Evolutionary conservation across 2,329 filamentous ascomycete species (phyloP).

Genomic region (Claviceps pazoutovae): DNA sequence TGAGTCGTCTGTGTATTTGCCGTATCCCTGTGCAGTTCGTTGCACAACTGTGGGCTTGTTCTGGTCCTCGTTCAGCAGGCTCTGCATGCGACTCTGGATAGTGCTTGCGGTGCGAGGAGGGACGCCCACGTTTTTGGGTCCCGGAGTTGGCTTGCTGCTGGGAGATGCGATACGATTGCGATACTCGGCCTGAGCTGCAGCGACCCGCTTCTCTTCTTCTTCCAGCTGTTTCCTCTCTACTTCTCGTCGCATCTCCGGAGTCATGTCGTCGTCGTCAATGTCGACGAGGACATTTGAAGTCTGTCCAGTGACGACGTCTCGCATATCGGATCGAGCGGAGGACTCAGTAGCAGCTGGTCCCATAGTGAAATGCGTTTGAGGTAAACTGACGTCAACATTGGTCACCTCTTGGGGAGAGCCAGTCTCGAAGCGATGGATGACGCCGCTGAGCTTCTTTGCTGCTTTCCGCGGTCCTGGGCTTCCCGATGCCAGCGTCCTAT

Average conservation of each 20-base stretch:
- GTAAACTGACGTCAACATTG: conserved; percentile 11
- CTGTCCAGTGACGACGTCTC: conserved; percentile 12
- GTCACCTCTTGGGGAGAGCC: conserved; percentile 21
- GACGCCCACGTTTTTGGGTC: conserved; percentile 42
- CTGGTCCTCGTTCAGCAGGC: conserved; percentile 65
- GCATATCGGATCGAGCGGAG: background rate
- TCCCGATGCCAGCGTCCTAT: conserved; percentile 59
- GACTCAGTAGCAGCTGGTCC: background rate
- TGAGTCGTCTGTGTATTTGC: conserved; percentile 58
- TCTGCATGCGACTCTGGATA: conserved; percentile 86
- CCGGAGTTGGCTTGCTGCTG: conserved; percentile 25
- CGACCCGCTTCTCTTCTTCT: conserved; percentile 82
- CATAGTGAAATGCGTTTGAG: conserved; percentile 14
- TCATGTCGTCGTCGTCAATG: conserved; percentile 55
- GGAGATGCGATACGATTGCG: conserved; percentile 47
- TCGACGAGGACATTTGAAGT: conserved; percentile 50
- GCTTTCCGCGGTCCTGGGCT: conserved; percentile 68
- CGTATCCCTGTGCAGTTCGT: conserved; percentile 76
- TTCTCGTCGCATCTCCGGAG: conserved; percentile 81
- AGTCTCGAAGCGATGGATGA: conserved; percentile 80
- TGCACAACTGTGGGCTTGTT: conserved; percentile 43
- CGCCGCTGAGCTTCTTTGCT: conserved; percentile 82
- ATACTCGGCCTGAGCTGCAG: conserved; percentile 79
- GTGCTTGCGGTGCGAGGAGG: conserved; percentile 53
- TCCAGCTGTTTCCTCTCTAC: conserved; percentile 68